Base-by-base conservation (phyloP, 1,139 yeast genomes). In the Taiozyma sp. region DNA sequence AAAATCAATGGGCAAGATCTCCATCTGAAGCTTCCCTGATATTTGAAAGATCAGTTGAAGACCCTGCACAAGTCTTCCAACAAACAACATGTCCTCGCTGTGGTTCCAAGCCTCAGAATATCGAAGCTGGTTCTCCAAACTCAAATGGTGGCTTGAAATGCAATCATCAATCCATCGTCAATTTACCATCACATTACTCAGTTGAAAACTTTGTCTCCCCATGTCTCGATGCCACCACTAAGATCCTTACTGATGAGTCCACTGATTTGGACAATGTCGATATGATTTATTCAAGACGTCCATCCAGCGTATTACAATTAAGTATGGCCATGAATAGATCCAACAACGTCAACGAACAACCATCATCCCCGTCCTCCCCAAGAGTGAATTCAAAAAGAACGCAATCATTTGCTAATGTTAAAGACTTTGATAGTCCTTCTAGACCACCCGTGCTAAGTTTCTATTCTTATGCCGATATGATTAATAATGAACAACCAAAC, bases 391-490 rank as follows among this genome's bases (percentile, higher is more conserved):
- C 43, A 14, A 23, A 51, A 30, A 50, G 67, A 67, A 48, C 79
- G 4, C 61, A 65, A 6, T 59, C 65, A 1, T 52, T 63, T n/a
- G 66, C 81, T 70, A 52, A 73, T 67, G 64, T 73, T 69, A 69
- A 48, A 43, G 62, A 61, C n/a, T 13, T 55, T 19, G 57, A 56
- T 19, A 45, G 55, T 8, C 48, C 55, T 22, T 49, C 56, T 12
- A 57, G 61, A 53, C 63, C 63, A 14, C 83, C 84, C n/a, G 72
- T 83, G 2, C 72, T 87, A 43, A 80, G 83, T 46, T 87, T 87
- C 66, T 86, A 82, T 64, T 84, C 92, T 5, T 88, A 85, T 65
- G 96, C 93, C 5, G 96, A 88, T 60, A 78, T 88, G 76, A 77
- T 87, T 55, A 78, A 74, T 58, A 81, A 78, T 62, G 91, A 85